Percentiles rank a stretch among this genome's conserved stretches.
phyloP scores from a whole-genome alignment of 1,284 basidiomycete species.

The Xerocomus nothofagi region DNA sequence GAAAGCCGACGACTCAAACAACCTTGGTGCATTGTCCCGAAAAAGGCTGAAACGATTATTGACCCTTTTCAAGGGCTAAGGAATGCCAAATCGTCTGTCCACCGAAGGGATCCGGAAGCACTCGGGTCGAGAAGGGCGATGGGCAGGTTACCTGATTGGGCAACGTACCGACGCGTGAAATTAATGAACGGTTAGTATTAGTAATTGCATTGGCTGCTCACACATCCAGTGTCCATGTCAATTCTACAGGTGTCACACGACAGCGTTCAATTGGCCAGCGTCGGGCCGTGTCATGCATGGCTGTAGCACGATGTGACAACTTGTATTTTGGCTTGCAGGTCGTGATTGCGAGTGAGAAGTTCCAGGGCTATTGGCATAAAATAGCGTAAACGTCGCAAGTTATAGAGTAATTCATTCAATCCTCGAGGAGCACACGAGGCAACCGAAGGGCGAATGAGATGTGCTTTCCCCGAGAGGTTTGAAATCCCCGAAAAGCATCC shows the following conservation, averaged over 20 bases:
- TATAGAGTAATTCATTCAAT: constrained; percentile 15
- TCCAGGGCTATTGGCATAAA: constrained; percentile 3
- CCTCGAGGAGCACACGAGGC: constrained; percentile 32
- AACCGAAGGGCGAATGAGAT: constrained; percentile 9
- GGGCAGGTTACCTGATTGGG: constrained; percentile 11
- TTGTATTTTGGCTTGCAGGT: not conserved
- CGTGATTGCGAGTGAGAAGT: not conserved
- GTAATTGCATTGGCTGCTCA: constrained; percentile 2
- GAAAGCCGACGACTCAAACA: constrained; percentile 3
- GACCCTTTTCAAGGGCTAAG: constrained; percentile 4
- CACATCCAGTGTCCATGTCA: not conserved
- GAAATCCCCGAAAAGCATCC: constrained; percentile 1
- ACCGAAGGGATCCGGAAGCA: constrained; percentile 8
- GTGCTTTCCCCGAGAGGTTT: constrained; percentile 1
- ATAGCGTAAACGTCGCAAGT: constrained; percentile 19
- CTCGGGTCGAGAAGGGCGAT: constrained; percentile 4
- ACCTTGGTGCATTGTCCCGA: not conserved
- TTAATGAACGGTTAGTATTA: constrained; percentile 5
- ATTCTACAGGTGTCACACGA: constrained; percentile 3
- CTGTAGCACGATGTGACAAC: constrained; percentile 1
- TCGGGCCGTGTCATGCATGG: not conserved
- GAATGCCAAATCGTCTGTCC: not conserved
- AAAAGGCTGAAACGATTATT: constrained; percentile 2
- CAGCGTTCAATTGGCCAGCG: not conserved
- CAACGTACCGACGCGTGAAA: constrained; percentile 4